These are phyloP conservation scores for Talaromyces stipitatus DNA, from an alignment of 495 filamentous ascomycete genomes.

Conservation along the genomic window DNA sequence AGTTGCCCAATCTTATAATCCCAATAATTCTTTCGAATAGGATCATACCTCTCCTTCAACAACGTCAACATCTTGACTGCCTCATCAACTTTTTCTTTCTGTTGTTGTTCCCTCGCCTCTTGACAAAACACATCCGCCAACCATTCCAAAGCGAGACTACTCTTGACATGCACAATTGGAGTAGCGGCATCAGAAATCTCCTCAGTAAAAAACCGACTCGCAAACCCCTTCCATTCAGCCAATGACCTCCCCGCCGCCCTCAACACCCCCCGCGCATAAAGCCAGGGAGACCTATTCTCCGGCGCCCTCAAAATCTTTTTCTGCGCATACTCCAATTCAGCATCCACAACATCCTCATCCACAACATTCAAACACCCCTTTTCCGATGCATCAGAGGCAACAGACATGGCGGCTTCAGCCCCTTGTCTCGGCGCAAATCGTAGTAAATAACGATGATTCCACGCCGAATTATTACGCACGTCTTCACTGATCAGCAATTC, in stretches of 20 bases:
- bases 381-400: slow-evolving; percentile 7
- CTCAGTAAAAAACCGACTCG: slow-evolving; percentile 52
- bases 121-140: slow-evolving; percentile 74
- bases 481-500: slow-evolving; percentile 65
- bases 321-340: slow-evolving; percentile 67
- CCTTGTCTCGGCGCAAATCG: slow-evolving; percentile 58
- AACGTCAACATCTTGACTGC: slow-evolving; percentile 55
- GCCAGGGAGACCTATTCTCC: slow-evolving; percentile 92
- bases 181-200: slow-evolving; percentile 14
- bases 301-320: slow-evolving; percentile 67
- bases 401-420: slow-evolving; percentile 38
- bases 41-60: slow-evolving; percentile 80
- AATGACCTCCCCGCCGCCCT: slow-evolving; percentile 53
- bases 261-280: slow-evolving; percentile 74
- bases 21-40: slow-evolving; percentile 89
- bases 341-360: slow-evolving; percentile 56
- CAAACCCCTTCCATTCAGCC: slow-evolving; percentile 55
- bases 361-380: slow-evolving; percentile 37
- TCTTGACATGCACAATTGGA: slow-evolving; percentile 45
- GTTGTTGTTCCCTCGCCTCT: slow-evolving; percentile 30
- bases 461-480: slow-evolving; percentile 91
- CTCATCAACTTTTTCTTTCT: slow-evolving; percentile 6
- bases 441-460: slow-evolving; percentile 92
- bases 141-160: slow-evolving; percentile 84
- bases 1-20: slow-evolving; percentile 58